phyloP scores from a whole-genome alignment of 257 asterid genomes.

The Coffea eugenioides region DNA sequence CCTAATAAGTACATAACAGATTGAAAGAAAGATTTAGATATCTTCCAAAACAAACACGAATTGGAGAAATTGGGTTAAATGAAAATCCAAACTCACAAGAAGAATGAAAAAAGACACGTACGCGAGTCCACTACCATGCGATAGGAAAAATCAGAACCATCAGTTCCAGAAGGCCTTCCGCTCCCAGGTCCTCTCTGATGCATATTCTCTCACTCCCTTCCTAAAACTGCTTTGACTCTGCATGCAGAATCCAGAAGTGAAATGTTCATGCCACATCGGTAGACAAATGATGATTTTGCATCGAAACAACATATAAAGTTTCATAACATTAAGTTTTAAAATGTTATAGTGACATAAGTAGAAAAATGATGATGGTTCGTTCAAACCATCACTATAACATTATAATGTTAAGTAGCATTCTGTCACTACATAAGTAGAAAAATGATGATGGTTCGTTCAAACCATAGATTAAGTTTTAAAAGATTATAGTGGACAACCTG shows the following conservation, averaged over 20 bases:
- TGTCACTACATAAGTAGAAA: no score
- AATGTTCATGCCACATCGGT: background rate
- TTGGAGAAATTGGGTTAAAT: background rate
- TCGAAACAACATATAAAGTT: no score
- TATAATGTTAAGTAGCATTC: no score
- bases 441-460: no score
- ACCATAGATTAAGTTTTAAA: no score
- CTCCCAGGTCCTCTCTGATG: conserved; percentile 47
- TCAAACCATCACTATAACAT: no score
- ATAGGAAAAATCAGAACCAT: conserved; percentile 86
- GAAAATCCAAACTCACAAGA: background rate
- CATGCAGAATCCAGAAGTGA: no score
- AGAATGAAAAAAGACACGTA: conserved; percentile 18
- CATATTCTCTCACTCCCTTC: conserved; percentile 31
- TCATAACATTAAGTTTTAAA: no score
- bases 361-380: no score
- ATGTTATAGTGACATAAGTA: no score
- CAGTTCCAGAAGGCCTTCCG: conserved; percentile 92
- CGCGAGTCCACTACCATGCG: conserved; percentile 98
- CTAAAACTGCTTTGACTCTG: background rate
- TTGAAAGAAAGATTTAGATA: background rate
- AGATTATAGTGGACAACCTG: no score
- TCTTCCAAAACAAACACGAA: background rate
- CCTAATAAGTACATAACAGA: conserved; percentile 40
- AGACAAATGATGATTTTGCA: no score